phyloP scores from a whole-genome alignment of 2,329 filamentous ascomycete genomes.

The Botrytis fragariae region DNA sequence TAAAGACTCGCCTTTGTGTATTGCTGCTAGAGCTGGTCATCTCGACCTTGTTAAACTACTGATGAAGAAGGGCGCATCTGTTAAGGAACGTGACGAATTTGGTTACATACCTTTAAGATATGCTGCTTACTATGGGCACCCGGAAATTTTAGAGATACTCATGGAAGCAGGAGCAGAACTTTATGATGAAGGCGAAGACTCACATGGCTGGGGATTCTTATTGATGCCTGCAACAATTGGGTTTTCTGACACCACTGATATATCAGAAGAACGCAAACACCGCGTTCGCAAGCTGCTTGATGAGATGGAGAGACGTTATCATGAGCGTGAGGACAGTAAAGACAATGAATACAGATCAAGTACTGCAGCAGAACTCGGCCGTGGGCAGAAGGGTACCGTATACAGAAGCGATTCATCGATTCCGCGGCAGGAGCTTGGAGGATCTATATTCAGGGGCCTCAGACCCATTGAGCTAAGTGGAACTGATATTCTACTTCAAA shows the following conservation, averaged over 20 bases:
- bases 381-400: not conserved
- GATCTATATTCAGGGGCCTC: not conserved
- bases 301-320: slow-evolving; percentile 12
- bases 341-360: not conserved
- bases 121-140: slow-evolving; percentile 21
- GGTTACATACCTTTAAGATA: slow-evolving; percentile 21
- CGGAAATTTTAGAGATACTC: slow-evolving; percentile 18
- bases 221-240: slow-evolving; percentile 17
- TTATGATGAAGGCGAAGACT: slow-evolving; percentile 18
- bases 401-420: not conserved
- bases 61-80: slow-evolving; percentile 18
- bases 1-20: slow-evolving; percentile 19
- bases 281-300: slow-evolving; percentile 15
- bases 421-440: slow-evolving; percentile 4
- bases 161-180: slow-evolving; percentile 21
- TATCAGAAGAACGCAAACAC: slow-evolving; percentile 16
- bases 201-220: slow-evolving; percentile 8
- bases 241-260: slow-evolving; percentile 11
- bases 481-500: not conserved
- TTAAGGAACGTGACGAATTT: slow-evolving; percentile 19
- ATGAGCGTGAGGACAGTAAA: not conserved
- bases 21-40: slow-evolving; percentile 21
- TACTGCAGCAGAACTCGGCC: not conserved
- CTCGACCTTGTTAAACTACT: slow-evolving; percentile 20
- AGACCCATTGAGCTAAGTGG: not conserved